phyloP scores from a whole-genome alignment of 2,329 filamentous ascomycete species.

The Sclerotinia sclerotiorum region DNA sequence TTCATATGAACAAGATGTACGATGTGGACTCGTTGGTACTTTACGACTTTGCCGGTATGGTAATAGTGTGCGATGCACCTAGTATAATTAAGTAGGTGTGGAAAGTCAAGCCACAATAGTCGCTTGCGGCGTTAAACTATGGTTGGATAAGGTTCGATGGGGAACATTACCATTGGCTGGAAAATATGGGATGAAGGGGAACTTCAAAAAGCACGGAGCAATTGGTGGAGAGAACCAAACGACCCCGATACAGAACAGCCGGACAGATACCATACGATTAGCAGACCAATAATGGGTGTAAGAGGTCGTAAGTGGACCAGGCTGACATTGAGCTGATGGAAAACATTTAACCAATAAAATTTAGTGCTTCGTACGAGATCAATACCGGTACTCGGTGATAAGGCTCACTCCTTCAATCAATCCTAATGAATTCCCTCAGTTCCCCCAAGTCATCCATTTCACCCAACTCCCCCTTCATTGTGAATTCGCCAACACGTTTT shows the following conservation, averaged over 20 bases:
- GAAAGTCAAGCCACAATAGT: slow-evolving; percentile 18
- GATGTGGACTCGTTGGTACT: slow-evolving; percentile 1
- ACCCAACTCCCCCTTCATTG: neutral
- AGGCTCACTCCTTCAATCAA: slow-evolving; percentile 19
- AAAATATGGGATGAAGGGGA: slow-evolving; percentile 8
- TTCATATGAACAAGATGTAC: slow-evolving; percentile 21
- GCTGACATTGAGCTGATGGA: slow-evolving; percentile 17
- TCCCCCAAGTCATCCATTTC: slow-evolving; percentile 2
- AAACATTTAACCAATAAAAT: slow-evolving; percentile 8
- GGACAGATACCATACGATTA: slow-evolving; percentile 10
- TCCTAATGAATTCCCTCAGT: neutral
- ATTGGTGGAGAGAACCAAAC: neutral
- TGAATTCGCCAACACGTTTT: neutral
- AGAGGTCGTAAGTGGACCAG: neutral
- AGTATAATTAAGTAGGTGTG: neutral
- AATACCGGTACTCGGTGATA: slow-evolving; percentile 3
- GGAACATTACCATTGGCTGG: neutral
- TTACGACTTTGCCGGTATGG: neutral
- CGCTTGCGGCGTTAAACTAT: slow-evolving; percentile 20
- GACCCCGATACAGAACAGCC: neutral
- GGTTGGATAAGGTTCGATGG: neutral
- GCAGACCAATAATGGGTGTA: neutral
- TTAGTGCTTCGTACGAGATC: neutral
- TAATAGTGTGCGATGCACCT: slow-evolving; percentile 9
- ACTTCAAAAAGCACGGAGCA: neutral